phyloP scores from a whole-genome alignment of 805 yeast genomes.

The Hanseniaspora hatyaiensis region DNA sequence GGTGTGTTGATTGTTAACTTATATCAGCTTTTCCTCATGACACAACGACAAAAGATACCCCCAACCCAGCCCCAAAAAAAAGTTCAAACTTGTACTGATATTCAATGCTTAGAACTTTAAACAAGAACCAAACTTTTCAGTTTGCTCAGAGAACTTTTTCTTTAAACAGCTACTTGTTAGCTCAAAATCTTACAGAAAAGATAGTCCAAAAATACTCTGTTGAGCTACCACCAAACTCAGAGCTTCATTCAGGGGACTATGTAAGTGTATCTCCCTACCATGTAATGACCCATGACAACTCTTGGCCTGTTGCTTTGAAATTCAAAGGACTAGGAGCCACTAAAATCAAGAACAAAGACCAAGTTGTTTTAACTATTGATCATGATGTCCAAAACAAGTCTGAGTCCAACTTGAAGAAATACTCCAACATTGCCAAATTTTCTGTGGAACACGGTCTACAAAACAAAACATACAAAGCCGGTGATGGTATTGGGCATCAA shows the following conservation, averaged over 20 bases:
- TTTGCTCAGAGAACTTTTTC: neutral
- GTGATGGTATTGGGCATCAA: conserved; percentile 98
- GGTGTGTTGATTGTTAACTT: too few relatives aligned
- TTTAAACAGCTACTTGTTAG: neutral
- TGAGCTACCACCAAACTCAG: conserved; percentile 62
- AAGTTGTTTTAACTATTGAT: conserved; percentile 90
- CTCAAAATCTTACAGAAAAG: conserved; percentile 86
- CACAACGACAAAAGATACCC: too few relatives aligned
- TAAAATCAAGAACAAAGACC: conserved; percentile 69
- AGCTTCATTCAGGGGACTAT: conserved; percentile 82
- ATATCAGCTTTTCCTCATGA: too few relatives aligned
- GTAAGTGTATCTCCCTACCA: conserved; percentile 91
- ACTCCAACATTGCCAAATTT: conserved; percentile 75
- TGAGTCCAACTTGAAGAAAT: conserved; percentile 79
- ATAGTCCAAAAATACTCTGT: conserved; percentile 90
- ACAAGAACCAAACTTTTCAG: neutral
- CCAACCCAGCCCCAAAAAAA: too few relatives aligned
- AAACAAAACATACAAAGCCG: conserved; percentile 77
- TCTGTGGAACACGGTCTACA: conserved; percentile 86
- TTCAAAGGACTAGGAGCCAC: conserved; percentile 91
- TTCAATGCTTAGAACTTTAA: conserved; percentile 2
- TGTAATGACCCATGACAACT: conserved; percentile 98
- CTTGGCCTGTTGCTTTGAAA: conserved; percentile 98
- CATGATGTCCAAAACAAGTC: conserved; percentile 94
- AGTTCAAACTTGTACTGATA: too few relatives aligned